Evolutionary conservation across 23 red algal species (phyloP), one percentile per base, ranked within the genome.

Genomic region (Agarophyton chilense): DNA sequence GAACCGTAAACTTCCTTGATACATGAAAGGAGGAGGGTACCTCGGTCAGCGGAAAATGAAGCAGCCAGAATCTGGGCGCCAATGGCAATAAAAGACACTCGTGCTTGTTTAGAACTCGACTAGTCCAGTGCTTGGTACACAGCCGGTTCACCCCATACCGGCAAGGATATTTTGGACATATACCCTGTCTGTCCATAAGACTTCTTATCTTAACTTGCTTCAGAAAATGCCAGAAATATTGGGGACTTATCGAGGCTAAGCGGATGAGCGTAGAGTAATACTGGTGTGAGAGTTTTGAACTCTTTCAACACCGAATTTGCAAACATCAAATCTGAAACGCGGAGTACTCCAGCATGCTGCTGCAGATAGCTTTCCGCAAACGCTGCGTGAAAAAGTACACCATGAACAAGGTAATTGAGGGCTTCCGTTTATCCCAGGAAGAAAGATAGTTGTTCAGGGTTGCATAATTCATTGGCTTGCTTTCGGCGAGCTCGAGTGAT

Each of bases 101-200:
- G 7, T 21, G 10, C 10, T n/a, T 74, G 68, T 10, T 74, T 74
- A 9, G 9, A n/a, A 22, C 68, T 74, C 5, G 21, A 5, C 68
- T 29, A 74, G 22, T 74, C 68, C 5, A 74, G 28, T 12, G 32
- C 42, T 7, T 74, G 34, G 22, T 12, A 74, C 38, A 74, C 7
- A 8, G 11, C 21, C 6, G 17, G 8, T 12, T 40, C 81, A 86
- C 81, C 1, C 81, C 57, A 0, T 6, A 9, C 65, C 14, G 62
- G n/a, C 39, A 86, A 13, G 16, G 26, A 86, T 40, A 70, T 39
- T 10, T n/a, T n/a, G n/a, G n/a, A n/a, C n/a, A n/a, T n/a, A n/a
- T n/a, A n/a, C n/a, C n/a, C n/a, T n/a, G n/a, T 86, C 50, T 86
- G 2, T 25, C 81, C 45, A 58, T 86, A 86, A 22, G 62, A 86